Evolutionary conservation across 73 alveolate genomes (phyloP), one percentile per base, ranked within the genome.

Genomic region (Paramecium biaurelia): DNA sequence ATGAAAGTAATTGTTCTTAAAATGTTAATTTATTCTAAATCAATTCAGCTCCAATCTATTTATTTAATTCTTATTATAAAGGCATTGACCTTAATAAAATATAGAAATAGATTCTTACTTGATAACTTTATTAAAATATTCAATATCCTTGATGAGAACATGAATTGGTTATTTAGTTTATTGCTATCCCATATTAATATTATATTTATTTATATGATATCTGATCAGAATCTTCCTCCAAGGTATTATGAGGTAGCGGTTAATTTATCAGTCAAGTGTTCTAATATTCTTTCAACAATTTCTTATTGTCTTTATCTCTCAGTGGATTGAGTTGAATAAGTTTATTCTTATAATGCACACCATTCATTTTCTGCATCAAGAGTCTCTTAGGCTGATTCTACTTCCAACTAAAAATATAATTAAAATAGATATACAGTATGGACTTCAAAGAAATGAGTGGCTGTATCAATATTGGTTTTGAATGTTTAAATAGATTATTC

Each of bases 141-240:
- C 30, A 18, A 53, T 47, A 53, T 53, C 59, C 59, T 15, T n/a
- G 14, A 23, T 53, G 8, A 53, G 68, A 53, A 53, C 23, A 53
- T 18, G 68, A 53, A 18, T 53, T 18, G 30, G 21, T 63, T 21
- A 63, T 30, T 63, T 10, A 32, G 21, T 63, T 32, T 63, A 21
- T 30, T 63, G 47, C 28, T 63, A 63, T 63, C 84, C 47, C 43
- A 63, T 63, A 63, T 26, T 30, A 30, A 30, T 63, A 63, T 30
- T 63, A 63, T 63, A 63, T 63, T 63, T 63, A 63, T 63, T 63
- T 63, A 58, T 58, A 63, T 63, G 84, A 63, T 63, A 63, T 63
- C 84, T 79, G 68, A 53, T 79, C 90, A 79, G 90, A 79, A 79
- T 79, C 90, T 79, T 38, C 90, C 90, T 43, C 90, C 90, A 23